phyloP scores from a whole-genome alignment of 805 yeast genomes.

The Ogataea chonburiensis region DNA sequence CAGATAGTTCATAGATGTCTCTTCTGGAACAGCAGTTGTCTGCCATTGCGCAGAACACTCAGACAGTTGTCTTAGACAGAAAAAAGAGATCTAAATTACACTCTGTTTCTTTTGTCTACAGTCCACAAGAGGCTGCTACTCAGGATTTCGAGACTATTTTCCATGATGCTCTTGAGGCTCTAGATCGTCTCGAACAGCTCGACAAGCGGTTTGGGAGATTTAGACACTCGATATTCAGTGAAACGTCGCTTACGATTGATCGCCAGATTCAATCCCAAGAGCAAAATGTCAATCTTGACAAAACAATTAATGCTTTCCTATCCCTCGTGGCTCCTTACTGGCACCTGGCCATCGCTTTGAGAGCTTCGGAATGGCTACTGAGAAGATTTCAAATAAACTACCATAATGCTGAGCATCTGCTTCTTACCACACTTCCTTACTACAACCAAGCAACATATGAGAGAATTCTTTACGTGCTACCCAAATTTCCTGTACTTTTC shows the following conservation, averaged over 20 bases:
- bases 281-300: slow-evolving; percentile 68
- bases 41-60: slow-evolving; percentile 59
- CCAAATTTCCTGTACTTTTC: slow-evolving; percentile 74
- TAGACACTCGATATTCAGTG: slow-evolving; percentile 73
- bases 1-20: slow-evolving; percentile 13
- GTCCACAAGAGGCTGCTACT: slow-evolving; percentile 83
- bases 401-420: slow-evolving; percentile 69
- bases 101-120: slow-evolving; percentile 83
- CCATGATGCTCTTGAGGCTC: slow-evolving; percentile 69
- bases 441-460: slow-evolving; percentile 71
- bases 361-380: slow-evolving; percentile 92
- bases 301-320: slow-evolving; percentile 72
- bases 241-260: slow-evolving; percentile 74
- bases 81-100: slow-evolving; percentile 84
- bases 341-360: slow-evolving; percentile 69
- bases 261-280: slow-evolving; percentile 80
- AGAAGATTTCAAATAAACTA: slow-evolving; percentile 86
- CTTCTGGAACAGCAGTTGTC: slow-evolving; percentile 83
- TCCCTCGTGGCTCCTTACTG: slow-evolving; percentile 74
- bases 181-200: slow-evolving; percentile 65
- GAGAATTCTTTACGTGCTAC: slow-evolving; percentile 70
- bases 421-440: slow-evolving; percentile 79
- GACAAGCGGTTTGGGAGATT: slow-evolving; percentile 78
- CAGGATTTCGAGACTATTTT: slow-evolving; percentile 88
- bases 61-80: slow-evolving; percentile 79